These are phyloP conservation scores for Apophysomyces ossiformis DNA, from an alignment of 371 early-diverging fungal genomes.

Conservation along the genomic window DNA sequence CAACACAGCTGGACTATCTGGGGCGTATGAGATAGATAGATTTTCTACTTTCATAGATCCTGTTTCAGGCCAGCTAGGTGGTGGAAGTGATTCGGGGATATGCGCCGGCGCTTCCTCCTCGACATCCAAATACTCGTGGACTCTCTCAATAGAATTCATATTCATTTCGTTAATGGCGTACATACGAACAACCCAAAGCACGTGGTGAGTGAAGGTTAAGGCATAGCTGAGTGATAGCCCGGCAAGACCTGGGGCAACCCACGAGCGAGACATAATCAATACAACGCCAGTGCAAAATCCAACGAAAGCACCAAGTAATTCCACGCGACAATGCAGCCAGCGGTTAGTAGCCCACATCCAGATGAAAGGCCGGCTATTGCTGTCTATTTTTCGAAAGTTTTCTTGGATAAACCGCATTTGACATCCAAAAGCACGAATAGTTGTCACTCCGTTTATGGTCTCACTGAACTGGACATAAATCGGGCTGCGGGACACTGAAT, in stretches of 20 bases:
- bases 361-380: slow-evolving; percentile 80
- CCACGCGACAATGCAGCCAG: slow-evolving; percentile 88
- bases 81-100: slow-evolving; percentile 51
- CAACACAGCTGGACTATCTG: slow-evolving; percentile 72
- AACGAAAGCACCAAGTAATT: slow-evolving; percentile 71
- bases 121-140: slow-evolving; percentile 72
- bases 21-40: slow-evolving; percentile 69
- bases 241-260: slow-evolving; percentile 75
- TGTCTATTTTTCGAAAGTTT: slow-evolving; percentile 61
- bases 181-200: slow-evolving; percentile 80
- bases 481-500: slow-evolving; percentile 80
- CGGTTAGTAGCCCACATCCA: slow-evolving; percentile 87
- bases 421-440: slow-evolving; percentile 78
- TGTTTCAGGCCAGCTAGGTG: slow-evolving; percentile 71
- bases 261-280: slow-evolving; percentile 49
- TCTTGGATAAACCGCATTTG: slow-evolving; percentile 66
- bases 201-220: slow-evolving; percentile 66
- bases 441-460: slow-evolving; percentile 75
- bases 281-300: slow-evolving; percentile 73
- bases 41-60: slow-evolving; percentile 72
- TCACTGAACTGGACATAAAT: slow-evolving; percentile 80
- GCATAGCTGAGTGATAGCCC: slow-evolving; percentile 81
- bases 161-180: slow-evolving; percentile 86
- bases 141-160: slow-evolving; percentile 83
- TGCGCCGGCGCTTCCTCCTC: slow-evolving; percentile 72